Evolutionary conservation across 2,329 filamentous ascomycete species (phyloP), one percentile per base, ranked within the genome.

Genomic region (Onygenales sp.): DNA sequence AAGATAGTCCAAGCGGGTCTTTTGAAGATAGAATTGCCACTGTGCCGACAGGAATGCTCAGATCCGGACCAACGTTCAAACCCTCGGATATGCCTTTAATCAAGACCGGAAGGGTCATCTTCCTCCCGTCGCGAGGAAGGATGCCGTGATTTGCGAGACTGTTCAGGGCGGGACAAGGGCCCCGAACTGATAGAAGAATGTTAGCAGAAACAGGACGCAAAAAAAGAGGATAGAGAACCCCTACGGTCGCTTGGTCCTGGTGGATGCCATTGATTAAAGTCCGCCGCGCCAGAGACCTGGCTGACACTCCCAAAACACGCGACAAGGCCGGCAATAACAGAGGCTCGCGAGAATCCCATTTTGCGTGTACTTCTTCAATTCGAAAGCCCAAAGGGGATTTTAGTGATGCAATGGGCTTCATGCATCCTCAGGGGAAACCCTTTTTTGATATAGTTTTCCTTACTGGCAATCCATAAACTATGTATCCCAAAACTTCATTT

Each of bases 111-210:
- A 65, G 52, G 1, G 65, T 66, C 35, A 69, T 55, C 38, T 63
- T 62, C 51, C 61, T 64, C 44, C 69, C 69, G 52, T 65, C 41
- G 43, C 58, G 63, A 9, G 67, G 64, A 11, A 71, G 51, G 55
- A 70, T 55, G 41, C 57, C 58, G 50, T 68, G 62, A 53, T 69
- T 70, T 13, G 66, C 66, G 13, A 68, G 60, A 9, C 63, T 54
- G 49, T 69, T 69, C 17, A 68, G 56, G 5, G 56, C 63, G 1
- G 66, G 66, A 46, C 67, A 69, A 8, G 67, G 66, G 13, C 51
- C 53, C 36, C 58, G 56, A 49, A 58, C 58, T 56, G 52, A 27
- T 27, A 31, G 10, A 17, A 41, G 7, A n/a, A 31, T 35, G 46
- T 54, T 11, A 54, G 52, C 36, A 45, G 13, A 7, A 27, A n/a